Percentiles rank a stretch among this genome's conserved stretches.
Evolutionary conservation across 768 basidiomycete species (phyloP).

Genomic region (Exidia glandulosa): DNA sequence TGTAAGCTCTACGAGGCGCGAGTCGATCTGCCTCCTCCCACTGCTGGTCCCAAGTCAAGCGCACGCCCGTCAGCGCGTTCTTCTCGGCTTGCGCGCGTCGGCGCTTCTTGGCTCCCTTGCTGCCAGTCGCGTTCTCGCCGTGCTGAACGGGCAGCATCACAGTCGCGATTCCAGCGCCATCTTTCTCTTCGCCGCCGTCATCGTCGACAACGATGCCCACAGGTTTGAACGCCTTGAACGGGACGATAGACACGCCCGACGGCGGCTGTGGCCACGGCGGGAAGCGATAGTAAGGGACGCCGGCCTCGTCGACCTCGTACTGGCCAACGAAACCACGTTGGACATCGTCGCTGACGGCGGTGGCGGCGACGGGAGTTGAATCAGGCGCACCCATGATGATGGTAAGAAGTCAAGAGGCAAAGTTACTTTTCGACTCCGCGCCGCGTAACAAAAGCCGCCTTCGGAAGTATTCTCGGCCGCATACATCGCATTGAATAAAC

Average conservation of each 20-base stretch:
- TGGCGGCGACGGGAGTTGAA: too few relatives aligned
- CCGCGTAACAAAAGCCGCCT: too few relatives aligned
- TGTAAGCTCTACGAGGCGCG: background rate
- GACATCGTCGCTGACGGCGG: too few relatives aligned
- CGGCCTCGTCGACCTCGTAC: conserved; percentile 4
- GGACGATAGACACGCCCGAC: conserved; percentile 34
- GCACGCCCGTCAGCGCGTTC: background rate
- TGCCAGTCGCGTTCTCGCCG: background rate
- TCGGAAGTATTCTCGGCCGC: too few relatives aligned
- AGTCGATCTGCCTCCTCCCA: background rate
- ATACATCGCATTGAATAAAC: too few relatives aligned
- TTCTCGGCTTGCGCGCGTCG: background rate
- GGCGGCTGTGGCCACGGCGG: conserved; percentile 40
- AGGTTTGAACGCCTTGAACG: conserved; percentile 48
- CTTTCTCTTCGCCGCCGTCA: conserved; percentile 44
- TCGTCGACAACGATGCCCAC: conserved; percentile 39
- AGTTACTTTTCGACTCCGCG: too few relatives aligned
- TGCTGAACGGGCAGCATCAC: conserved; percentile 44
- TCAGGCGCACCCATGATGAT: too few relatives aligned
- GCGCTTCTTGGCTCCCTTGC: background rate
- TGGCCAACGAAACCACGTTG: background rate
- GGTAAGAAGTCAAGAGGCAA: too few relatives aligned
- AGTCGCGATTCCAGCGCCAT: conserved; percentile 58
- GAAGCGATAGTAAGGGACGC: conserved; percentile 22
- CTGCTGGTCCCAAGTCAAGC: background rate